Percentiles rank a stretch among this genome's conserved stretches.
Evolutionary conservation across 2,329 filamentous ascomycete genomes (phyloP).

Genomic region (Penicillium sp.): DNA sequence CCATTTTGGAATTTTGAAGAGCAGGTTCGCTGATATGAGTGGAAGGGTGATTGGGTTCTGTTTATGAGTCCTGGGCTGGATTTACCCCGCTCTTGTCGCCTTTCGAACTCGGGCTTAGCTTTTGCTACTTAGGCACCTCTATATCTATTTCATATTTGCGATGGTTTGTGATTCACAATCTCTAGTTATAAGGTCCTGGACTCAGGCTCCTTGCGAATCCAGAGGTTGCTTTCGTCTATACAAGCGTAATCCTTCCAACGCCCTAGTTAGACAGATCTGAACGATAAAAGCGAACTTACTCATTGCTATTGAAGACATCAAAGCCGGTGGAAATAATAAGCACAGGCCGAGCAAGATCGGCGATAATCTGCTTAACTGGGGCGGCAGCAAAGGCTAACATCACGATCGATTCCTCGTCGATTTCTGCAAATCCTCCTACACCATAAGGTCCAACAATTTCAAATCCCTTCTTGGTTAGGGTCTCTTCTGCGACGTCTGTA

Average conservation of each 20-base stretch:
- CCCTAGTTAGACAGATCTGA: constrained; percentile 7
- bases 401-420: constrained; percentile 18
- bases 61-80: background rate
- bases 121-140: background rate
- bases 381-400: constrained; percentile 19
- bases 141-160: constrained; percentile 1
- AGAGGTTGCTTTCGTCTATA: constrained; percentile 17
- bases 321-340: constrained; percentile 20
- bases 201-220: no score
- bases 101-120: background rate
- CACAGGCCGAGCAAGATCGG: constrained; percentile 18
- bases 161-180: background rate
- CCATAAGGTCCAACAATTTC: constrained; percentile 16
- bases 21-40: background rate
- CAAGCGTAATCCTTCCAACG: constrained; percentile 16
- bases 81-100: background rate
- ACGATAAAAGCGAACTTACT: constrained; percentile 15
- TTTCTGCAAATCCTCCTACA: constrained; percentile 20
- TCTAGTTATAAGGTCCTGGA: constrained; percentile 6
- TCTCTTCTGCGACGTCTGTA: constrained; percentile 14
- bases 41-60: background rate
- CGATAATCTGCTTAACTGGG: constrained; percentile 22
- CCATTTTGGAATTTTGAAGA: constrained; percentile 6
- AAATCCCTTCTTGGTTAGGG: constrained; percentile 16
- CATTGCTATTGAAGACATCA: constrained; percentile 15